phyloP scores from a whole-genome alignment of 2,329 filamentous ascomycete species.

The Epichloe baconii region DNA sequence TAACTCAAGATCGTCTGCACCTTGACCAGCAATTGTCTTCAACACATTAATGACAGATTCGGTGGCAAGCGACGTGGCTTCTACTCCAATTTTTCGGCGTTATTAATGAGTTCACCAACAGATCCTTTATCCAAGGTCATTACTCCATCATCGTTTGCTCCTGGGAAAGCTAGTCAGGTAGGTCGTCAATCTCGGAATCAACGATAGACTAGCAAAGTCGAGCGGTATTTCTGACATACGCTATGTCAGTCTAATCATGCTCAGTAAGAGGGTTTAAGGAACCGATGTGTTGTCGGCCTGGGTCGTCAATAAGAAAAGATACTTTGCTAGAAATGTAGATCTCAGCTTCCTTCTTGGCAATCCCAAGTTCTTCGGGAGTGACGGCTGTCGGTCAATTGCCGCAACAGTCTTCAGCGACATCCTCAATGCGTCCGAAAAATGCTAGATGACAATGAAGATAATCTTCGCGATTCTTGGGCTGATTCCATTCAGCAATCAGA shows the following conservation, averaged over 20 bases:
- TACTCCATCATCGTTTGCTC: slow-evolving; percentile 59
- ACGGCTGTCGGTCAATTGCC: slow-evolving; percentile 58
- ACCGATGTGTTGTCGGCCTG: slow-evolving; percentile 59
- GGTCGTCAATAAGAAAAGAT: slow-evolving; percentile 66
- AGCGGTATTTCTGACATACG: slow-evolving; percentile 69
- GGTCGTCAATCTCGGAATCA: slow-evolving; percentile 55
- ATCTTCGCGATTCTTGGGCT: slow-evolving; percentile 58
- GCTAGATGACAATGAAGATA: slow-evolving; percentile 74
- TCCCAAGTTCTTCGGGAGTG: slow-evolving; percentile 58
- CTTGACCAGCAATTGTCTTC: slow-evolving; percentile 20
- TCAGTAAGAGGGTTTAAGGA: slow-evolving; percentile 71
- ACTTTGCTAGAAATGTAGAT: slow-evolving; percentile 64
- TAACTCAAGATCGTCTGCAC: slow-evolving; percentile 27
- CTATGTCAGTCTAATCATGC: slow-evolving; percentile 84
- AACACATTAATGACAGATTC: slow-evolving; percentile 63
- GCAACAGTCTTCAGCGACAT: slow-evolving; percentile 72
- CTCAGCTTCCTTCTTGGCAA: slow-evolving; percentile 59
- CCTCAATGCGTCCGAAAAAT: slow-evolving; percentile 65
- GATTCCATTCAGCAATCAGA: slow-evolving; percentile 80
- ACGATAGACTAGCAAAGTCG: slow-evolving; percentile 71
- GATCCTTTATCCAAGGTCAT: slow-evolving; percentile 15
- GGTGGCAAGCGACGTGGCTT: slow-evolving; percentile 42
- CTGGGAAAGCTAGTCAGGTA: slow-evolving; percentile 55
- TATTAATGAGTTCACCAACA: slow-evolving; percentile 35
- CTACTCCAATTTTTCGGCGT: slow-evolving; percentile 35